Base-by-base conservation (phyloP, 768 basidiomycete genomes). In the Auricularia auricula-judae region DNA sequence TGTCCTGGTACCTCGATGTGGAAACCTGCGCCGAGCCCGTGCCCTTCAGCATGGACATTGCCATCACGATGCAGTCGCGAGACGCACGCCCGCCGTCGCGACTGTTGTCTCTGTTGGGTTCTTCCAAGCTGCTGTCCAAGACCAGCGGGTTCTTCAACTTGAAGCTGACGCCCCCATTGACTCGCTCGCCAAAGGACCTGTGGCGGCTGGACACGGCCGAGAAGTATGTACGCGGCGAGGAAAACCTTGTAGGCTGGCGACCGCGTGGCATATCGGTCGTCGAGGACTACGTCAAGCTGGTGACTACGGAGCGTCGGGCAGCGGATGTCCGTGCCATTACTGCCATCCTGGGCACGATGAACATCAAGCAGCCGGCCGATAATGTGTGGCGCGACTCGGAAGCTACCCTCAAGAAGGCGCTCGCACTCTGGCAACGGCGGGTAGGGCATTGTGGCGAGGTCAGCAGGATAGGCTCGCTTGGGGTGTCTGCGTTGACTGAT, bases 171-270 rank as follows among this genome's bases (percentile, higher is more conserved):
- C 94, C 96, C 12, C 89, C 91, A 16, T 76, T 91, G 66, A 93
- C 91, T 21, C 86, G 92, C 54, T 93, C 89, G 0, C 83, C 92
- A 2, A 86, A 86, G 72, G 94, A 98, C 67, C 79, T 99, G 14
- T 98, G 96, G 97, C 80, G 94, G 47, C 79, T 98, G 62, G 93
- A 99, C 76, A 98, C 96, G 1, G 86, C 91, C 35, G 89, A 91
- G 75, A 95, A 93, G 73, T 98, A 95, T 74, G 94, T 99, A 0
- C 83, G 87, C 56, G 96, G 96, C 7, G 95, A 98, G 73, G 95
- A 98, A 70, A 74, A 80, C 3, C 80, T 98, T 35, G 86, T 82
- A 4, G 74, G 80, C 21, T 98, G 96, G 95, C 89, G 86, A 68
- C 86, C 95, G 54, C 83, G 95, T 56, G 92, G 95, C 8, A 82